These are phyloP conservation scores for Globomyces pollinis-pini DNA, from an alignment of 192 early-diverging fungal genomes.

Conservation along the genomic window DNA sequence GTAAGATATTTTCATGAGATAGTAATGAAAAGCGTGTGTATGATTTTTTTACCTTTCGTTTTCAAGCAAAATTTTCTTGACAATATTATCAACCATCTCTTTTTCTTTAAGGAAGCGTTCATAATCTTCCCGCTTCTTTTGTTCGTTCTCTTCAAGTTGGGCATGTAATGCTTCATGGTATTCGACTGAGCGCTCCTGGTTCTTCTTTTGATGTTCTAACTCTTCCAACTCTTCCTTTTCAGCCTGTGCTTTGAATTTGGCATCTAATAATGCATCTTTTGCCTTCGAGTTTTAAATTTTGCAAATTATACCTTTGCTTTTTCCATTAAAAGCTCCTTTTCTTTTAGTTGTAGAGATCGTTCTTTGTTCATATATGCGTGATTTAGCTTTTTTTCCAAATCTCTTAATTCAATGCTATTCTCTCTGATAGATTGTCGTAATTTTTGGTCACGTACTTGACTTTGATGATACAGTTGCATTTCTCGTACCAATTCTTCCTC, in stretches of 20 bases:
- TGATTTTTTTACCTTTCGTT: slow-evolving; percentile 36
- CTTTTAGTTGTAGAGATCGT: slow-evolving; percentile 43
- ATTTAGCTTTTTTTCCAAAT: slow-evolving; percentile 54
- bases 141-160: slow-evolving; percentile 43
- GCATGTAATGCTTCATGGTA: slow-evolving; percentile 40
- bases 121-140: slow-evolving; percentile 38
- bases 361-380: slow-evolving; percentile 60
- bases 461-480: slow-evolving; percentile 20
- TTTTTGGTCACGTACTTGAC: slow-evolving; percentile 42
- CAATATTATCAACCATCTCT: slow-evolving; percentile 50
- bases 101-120: slow-evolving; percentile 53
- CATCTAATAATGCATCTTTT: slow-evolving; percentile 22
- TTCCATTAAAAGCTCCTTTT: slow-evolving; percentile 31
- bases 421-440: slow-evolving; percentile 44
- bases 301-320: slow-evolving; percentile 14
- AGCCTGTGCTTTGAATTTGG: slow-evolving; percentile 30
- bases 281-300: slow-evolving; percentile 2
- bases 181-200: slow-evolving; percentile 27
- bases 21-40: too few relatives aligned
- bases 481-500: slow-evolving; percentile 31
- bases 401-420: slow-evolving; percentile 45
- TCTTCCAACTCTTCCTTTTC: slow-evolving; percentile 31
- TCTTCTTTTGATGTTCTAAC: slow-evolving; percentile 26
- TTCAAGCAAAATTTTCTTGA: slow-evolving; percentile 44
- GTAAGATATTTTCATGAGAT: background rate